phyloP scores from a whole-genome alignment of 495 filamentous ascomycete species.

The Rusavskia elegans region DNA sequence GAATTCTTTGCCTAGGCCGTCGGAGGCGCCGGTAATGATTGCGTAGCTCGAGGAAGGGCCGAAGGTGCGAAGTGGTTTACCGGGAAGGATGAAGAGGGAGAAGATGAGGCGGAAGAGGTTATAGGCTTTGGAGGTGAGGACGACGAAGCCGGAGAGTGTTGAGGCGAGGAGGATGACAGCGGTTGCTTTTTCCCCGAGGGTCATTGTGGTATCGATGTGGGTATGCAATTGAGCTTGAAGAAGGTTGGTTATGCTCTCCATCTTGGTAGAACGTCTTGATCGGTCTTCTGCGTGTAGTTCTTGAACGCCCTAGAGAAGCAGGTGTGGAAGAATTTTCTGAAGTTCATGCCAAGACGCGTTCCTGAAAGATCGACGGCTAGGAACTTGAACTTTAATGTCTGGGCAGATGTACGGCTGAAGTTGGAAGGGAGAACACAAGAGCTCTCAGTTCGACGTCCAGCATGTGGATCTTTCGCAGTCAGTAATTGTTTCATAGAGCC shows the following conservation, averaged over 20 bases:
- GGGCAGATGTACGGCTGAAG: too few relatives aligned
- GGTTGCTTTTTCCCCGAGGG: neutral
- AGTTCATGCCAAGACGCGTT: neutral
- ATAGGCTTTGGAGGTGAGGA: slow-evolving; percentile 37
- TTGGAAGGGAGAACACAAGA: too few relatives aligned
- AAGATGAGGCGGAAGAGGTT: slow-evolving; percentile 49
- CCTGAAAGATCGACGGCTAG: neutral
- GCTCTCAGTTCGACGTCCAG: too few relatives aligned
- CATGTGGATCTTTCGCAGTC: too few relatives aligned
- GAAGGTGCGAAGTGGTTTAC: slow-evolving; percentile 60
- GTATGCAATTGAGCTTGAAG: neutral
- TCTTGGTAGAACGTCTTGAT: neutral
- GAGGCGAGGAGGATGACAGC: neutral
- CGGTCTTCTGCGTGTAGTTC: neutral
- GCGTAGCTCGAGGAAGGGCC: slow-evolving; percentile 84
- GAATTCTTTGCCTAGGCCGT: slow-evolving; percentile 95
- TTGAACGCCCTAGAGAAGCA: neutral
- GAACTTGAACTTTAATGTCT: neutral
- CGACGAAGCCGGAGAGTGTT: slow-evolving; percentile 36
- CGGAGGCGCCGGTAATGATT: slow-evolving; percentile 86
- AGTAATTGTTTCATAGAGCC: too few relatives aligned
- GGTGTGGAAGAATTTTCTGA: neutral
- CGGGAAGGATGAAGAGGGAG: slow-evolving; percentile 63
- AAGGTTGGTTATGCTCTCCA: neutral
- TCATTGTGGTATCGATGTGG: neutral